A percentile compares a stretch with the other conserved stretches of the same genome.
phyloP scores from a whole-genome alignment of 306 rosid species.

The Carpinus viminea region DNA sequence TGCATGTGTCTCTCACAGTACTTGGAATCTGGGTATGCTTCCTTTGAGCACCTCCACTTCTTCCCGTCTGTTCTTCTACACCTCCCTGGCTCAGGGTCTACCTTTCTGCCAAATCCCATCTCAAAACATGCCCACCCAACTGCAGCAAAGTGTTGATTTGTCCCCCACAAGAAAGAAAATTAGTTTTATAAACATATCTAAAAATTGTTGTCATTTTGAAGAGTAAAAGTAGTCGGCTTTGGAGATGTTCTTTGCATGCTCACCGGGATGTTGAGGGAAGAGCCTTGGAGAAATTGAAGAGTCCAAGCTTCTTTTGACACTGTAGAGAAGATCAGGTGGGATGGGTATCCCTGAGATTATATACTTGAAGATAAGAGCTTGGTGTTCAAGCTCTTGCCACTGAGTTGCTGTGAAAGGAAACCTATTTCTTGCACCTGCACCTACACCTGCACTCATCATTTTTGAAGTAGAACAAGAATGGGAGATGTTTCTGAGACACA shows the following conservation, averaged over 20 bases:
- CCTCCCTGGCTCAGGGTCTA: conserved; percentile 99
- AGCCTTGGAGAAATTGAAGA: conserved; percentile 71
- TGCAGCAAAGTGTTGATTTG: conserved; percentile 41
- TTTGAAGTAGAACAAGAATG: conserved; percentile 21
- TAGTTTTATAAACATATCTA: conserved; percentile 2
- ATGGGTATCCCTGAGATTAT: conserved; percentile 88
- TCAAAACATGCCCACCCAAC: conserved; percentile 97
- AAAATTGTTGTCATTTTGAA: neutral
- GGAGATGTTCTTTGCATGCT: conserved; percentile 15
- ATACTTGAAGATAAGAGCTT: conserved; percentile 89
- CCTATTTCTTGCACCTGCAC: conserved; percentile 44
- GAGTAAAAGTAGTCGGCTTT: neutral
- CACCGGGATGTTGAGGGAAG: conserved; percentile 82
- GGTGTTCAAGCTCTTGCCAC: conserved; percentile 99
- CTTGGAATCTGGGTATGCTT: conserved; percentile 97
- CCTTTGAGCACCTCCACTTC: conserved; percentile 99
- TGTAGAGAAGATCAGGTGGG: conserved; percentile 82
- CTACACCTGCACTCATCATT: conserved; percentile 46
- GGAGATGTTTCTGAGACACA: conserved; percentile 27
- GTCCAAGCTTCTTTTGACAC: conserved; percentile 83
- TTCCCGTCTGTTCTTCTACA: conserved; percentile 99
- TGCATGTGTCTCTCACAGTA: conserved; percentile 99
- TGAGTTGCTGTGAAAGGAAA: conserved; percentile 83
- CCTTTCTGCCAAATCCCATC: conserved; percentile 93
- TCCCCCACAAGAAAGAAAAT: neutral